These are phyloP conservation scores for Botrytis elliptica DNA, from an alignment of 2,329 filamentous ascomycete species.

Conservation along the genomic window DNA sequence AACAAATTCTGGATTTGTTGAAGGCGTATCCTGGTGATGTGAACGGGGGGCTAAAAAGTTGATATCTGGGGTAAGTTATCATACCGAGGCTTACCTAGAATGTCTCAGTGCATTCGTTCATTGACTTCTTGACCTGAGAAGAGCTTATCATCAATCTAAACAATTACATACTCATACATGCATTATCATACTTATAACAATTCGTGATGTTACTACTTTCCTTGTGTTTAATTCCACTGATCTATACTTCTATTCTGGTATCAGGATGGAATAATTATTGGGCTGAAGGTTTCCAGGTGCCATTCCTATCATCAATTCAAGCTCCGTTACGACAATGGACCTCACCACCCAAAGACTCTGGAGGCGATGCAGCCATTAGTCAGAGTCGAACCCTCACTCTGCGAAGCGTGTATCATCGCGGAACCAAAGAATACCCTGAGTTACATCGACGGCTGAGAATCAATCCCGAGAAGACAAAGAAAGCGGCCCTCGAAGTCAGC, in stretches of 20 bases:
- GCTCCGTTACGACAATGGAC: slow-evolving; percentile 6
- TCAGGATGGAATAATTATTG: slow-evolving; percentile 19
- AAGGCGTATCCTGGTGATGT: not conserved
- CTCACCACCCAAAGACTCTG: slow-evolving; percentile 1
- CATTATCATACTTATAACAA: slow-evolving; percentile 3
- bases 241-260: slow-evolving; percentile 1
- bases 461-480: slow-evolving; percentile 18
- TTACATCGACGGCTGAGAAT: slow-evolving; percentile 20
- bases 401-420: slow-evolving; percentile 20
- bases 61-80: slow-evolving; percentile 1
- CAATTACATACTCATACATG: slow-evolving; percentile 1
- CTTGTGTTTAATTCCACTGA: slow-evolving; percentile 9
- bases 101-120: not conserved
- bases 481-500: not conserved
- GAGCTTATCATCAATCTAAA: not conserved
- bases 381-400: slow-evolving; percentile 19
- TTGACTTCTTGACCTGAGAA: not conserved
- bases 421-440: slow-evolving; percentile 15
- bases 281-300: slow-evolving; percentile 9
- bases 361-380: not conserved
- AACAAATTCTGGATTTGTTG: not conserved
- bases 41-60: not conserved
- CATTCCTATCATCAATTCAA: slow-evolving; percentile 11
- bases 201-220: slow-evolving; percentile 20
- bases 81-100: slow-evolving; percentile 8